Evolutionary conservation across 495 filamentous ascomycete genomes (phyloP), one percentile per base, ranked within the genome.

Genomic region (Penicillium turbatum): DNA sequence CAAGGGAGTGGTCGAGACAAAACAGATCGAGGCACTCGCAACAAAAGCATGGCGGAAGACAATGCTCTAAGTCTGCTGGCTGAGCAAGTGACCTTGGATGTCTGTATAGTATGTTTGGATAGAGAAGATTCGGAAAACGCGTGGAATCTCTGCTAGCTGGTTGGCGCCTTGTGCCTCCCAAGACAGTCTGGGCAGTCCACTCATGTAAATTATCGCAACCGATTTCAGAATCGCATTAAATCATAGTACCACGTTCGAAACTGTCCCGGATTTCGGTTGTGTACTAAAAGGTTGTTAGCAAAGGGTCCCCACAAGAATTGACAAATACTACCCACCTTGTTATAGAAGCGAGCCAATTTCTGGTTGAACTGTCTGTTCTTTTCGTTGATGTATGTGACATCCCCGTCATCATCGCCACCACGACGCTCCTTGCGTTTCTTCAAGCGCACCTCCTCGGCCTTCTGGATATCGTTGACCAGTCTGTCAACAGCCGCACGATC

Each of bases 351-450:
- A 44, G 84, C 77, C 72, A 98, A 72, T 74, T 97, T 97, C 75
- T 93, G 86, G 81, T 98, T 98, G 76, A 98, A 97, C 76, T 96
- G 89, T 78, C 95, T 95, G 78, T 95, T 95, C 86, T 97, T 97
- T 71, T 96, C 90, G 71, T 98, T 98, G 79, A 98, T 98, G 72
- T 95, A 97, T 9, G 95, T 97, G 54, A 97, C 89, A 67, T 98
- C 93, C 24, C 81, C 82, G 31, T 91, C 89, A 19, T 89, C 87
- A 57, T 88, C 82, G 12, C 80, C 83, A 70, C 81, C 83, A 69
- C 79, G 82, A 51, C 90, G 80, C 53, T 91, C 88, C 65, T 81
- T 85, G 58, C 89, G 82, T 76, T 93, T 92, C 79, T 88, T 88
- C 71, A 96, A 69, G 32, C 90, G 75, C 27, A 81, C 75, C 59